Conservation (phyloP, 2,329 filamentous ascomycete genomes). For the Colletotrichum liaoningense region DNA sequence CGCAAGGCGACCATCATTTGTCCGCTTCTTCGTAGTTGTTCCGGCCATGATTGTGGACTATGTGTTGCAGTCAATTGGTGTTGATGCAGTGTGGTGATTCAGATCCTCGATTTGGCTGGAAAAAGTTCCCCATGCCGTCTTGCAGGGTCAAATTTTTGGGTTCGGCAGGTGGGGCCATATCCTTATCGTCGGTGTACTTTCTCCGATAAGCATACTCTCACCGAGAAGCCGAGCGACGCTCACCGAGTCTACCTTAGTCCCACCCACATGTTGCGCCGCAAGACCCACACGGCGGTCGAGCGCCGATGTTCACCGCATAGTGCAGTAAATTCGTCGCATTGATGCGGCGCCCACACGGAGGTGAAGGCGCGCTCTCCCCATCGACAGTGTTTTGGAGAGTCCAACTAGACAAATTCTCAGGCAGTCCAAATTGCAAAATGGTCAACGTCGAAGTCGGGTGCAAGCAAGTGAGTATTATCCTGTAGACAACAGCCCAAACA, state of each 20-base stretch:
- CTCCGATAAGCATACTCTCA: background rate
- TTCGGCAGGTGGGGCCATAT: conserved; percentile 8
- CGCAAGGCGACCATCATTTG: conserved; percentile 45
- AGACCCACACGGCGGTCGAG: background rate
- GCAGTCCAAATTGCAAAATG: too few species aligned
- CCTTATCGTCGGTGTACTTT: conserved; percentile 8
- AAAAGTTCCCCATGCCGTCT: conserved; percentile 10
- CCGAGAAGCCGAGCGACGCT: background rate
- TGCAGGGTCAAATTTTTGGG: conserved; percentile 32
- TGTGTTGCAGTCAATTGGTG: background rate
- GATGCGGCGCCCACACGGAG: background rate
- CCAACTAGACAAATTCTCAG: too few species aligned
- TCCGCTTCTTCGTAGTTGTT: conserved; percentile 46
- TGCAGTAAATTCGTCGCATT: background rate
- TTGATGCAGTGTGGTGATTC: background rate
- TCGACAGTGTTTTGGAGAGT: too few species aligned
- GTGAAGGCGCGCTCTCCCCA: background rate
- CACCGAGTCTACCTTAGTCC: background rate
- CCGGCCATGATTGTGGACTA: conserved; percentile 41
- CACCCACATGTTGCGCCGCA: background rate
- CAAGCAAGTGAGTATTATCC: too few species aligned
- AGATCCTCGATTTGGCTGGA: background rate
- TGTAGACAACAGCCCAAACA: too few species aligned
- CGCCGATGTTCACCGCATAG: background rate
- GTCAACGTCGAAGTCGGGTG: too few species aligned